Evolutionary conservation across 2,329 filamentous ascomycete species (phyloP).

Genomic region (Colletotrichum zoysiae): DNA sequence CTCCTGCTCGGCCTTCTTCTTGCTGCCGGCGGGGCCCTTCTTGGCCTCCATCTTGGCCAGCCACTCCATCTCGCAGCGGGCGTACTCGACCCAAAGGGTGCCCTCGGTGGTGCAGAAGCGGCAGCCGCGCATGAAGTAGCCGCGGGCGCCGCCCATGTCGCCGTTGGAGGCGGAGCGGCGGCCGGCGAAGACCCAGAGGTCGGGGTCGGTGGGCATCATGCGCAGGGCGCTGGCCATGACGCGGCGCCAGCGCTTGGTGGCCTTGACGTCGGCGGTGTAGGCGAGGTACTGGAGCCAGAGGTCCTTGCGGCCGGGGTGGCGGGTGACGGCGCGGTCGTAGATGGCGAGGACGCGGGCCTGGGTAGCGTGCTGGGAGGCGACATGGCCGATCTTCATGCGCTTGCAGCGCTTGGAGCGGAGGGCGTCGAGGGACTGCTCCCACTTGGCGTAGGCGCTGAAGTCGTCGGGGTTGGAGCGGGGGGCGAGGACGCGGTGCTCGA

Average conservation of each 20-base stretch:
- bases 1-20: conserved; percentile 65
- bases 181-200: conserved; percentile 89
- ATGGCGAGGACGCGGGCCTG: conserved; percentile 90
- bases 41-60: conserved; percentile 83
- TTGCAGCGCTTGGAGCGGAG: conserved; percentile 86
- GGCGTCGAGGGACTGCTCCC: conserved; percentile 77
- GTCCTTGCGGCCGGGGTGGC: conserved; percentile 83
- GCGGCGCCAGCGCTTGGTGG: conserved; percentile 74
- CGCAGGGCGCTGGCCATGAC: conserved; percentile 78
- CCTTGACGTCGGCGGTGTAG: conserved; percentile 78
- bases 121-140: conserved; percentile 88
- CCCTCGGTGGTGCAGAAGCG: conserved; percentile 85
- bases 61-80: conserved; percentile 92
- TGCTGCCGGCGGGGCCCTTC: conserved; percentile 66
- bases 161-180: conserved; percentile 82
- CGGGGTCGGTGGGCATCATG: conserved; percentile 85
- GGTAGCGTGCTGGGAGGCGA: conserved; percentile 75
- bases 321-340: conserved; percentile 86
- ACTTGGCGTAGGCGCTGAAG: conserved; percentile 85
- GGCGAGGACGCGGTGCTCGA: conserved; percentile 90
- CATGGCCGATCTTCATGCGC: conserved; percentile 79
- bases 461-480: conserved; percentile 82
- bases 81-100: conserved; percentile 89
- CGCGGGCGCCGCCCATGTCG: conserved; percentile 88
- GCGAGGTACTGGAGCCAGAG: conserved; percentile 94